Percentiles rank a stretch among this genome's conserved stretches.
Conservation (phyloP, 73 alveolate species). For the Paramecium pentaurelia region DNA sequence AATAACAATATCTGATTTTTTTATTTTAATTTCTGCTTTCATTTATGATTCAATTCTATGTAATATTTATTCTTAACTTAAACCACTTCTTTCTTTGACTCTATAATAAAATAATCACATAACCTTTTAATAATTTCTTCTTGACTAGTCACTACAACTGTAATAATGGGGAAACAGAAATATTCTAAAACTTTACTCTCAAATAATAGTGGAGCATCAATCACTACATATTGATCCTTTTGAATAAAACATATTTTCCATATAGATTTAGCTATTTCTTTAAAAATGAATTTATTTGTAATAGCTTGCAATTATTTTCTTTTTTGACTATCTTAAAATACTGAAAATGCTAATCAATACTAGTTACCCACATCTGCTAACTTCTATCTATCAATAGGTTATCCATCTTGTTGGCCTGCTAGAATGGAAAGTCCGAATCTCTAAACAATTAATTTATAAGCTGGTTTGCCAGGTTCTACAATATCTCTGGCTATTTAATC, state of each 20-base stretch:
- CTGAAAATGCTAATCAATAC: neutral
- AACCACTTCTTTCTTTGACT: slow-evolving; percentile 62
- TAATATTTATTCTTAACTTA: slow-evolving; percentile 70
- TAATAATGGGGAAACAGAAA: slow-evolving; percentile 82
- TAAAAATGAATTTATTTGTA: slow-evolving; percentile 70
- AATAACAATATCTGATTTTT: slow-evolving; percentile 73
- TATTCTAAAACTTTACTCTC: slow-evolving; percentile 75
- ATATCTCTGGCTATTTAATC: slow-evolving; percentile 83
- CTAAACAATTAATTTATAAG: slow-evolving; percentile 54
- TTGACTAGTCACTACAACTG: slow-evolving; percentile 65
- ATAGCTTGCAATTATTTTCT: slow-evolving; percentile 62
- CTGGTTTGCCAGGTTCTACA: slow-evolving; percentile 64
- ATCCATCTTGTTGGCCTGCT: slow-evolving; percentile 38
- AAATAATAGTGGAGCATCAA: slow-evolving; percentile 87
- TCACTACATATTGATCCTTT: slow-evolving; percentile 64
- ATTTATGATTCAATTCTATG: slow-evolving; percentile 70
- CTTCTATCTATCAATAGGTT: slow-evolving; percentile 69
- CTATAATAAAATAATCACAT: neutral
- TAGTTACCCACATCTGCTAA: slow-evolving; percentile 66
- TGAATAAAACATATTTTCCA: slow-evolving; percentile 58
- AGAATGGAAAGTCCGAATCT: slow-evolving; percentile 73
- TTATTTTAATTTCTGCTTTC: slow-evolving; percentile 72
- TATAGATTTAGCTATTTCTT: slow-evolving; percentile 62
- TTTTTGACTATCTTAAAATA: slow-evolving; percentile 63
- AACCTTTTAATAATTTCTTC: slow-evolving; percentile 53